Conservation (phyloP, 441 rosid species). For the Theobroma grandiflorum region DNA sequence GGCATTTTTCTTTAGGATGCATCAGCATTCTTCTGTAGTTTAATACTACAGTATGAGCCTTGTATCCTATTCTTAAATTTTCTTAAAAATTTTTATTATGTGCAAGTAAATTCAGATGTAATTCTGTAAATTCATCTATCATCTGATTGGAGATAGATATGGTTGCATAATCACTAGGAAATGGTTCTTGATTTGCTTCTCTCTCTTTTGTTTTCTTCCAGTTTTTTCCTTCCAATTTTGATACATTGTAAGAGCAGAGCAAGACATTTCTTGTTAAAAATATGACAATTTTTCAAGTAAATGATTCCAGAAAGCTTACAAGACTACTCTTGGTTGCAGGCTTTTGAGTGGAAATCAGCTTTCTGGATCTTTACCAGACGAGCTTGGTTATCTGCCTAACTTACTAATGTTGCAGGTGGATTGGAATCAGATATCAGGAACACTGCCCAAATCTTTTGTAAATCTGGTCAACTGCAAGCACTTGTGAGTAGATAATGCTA, state of each 20-base stretch:
- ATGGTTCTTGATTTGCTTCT: not conserved
- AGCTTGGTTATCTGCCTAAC: conserved; percentile 24
- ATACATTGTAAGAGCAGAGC: not conserved
- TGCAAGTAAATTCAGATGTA: too few species aligned
- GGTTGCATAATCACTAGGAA: not conserved
- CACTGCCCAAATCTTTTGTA: conserved; percentile 22
- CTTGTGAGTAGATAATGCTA: conserved; percentile 8
- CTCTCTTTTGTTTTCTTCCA: not conserved
- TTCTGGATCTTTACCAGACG: conserved; percentile 17
- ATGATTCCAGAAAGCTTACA: conserved; percentile 14
- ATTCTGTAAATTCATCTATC: too few species aligned
- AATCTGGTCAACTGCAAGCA: conserved; percentile 15
- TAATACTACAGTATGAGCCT: too few species aligned
- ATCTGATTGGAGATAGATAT: not conserved
- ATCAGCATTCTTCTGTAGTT: too few species aligned
- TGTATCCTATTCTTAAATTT: too few species aligned
- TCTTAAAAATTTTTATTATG: too few species aligned
- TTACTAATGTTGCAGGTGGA: conserved; percentile 14
- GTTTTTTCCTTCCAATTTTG: not conserved
- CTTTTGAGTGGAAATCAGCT: conserved; percentile 29
- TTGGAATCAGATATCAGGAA: conserved; percentile 23
- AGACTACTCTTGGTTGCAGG: conserved; percentile 18
- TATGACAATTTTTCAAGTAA: not conserved
- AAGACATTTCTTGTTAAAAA: not conserved
- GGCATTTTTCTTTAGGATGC: too few species aligned